A percentile compares a stretch with the other conserved stretches of the same genome.
Conservation (phyloP, 805 yeast genomes). For the Candida jianshihensis region DNA sequence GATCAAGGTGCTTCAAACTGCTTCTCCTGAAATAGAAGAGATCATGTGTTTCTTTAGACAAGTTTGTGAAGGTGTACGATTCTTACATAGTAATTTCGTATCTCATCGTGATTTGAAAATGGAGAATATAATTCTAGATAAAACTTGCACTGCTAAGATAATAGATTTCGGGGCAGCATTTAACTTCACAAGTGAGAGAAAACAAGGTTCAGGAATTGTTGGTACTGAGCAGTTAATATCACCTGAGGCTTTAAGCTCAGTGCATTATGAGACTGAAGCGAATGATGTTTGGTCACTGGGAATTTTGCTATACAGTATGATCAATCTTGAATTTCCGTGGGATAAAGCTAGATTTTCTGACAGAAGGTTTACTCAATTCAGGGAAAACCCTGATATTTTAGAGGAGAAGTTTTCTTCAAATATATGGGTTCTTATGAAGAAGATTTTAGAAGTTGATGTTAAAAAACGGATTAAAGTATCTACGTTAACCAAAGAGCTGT, state of each 20-base stretch:
- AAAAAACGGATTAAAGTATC: constrained; percentile 7
- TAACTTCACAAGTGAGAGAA: constrained; percentile 45
- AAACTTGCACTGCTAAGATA: constrained; percentile 67
- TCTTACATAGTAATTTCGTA: constrained; percentile 67
- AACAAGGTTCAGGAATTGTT: constrained; percentile 71
- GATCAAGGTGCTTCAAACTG: constrained; percentile 82
- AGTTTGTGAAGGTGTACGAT: constrained; percentile 63
- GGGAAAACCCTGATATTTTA: not conserved
- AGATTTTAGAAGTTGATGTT: constrained; percentile 5
- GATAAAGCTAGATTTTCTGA: constrained; percentile 32
- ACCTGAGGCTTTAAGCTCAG: constrained; percentile 71
- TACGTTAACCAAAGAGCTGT: constrained; percentile 1
- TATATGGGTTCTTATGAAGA: not conserved
- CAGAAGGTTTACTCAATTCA: constrained; percentile 13
- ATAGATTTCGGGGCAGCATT: constrained; percentile 93
- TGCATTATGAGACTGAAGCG: constrained; percentile 67
- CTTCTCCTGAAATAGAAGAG: constrained; percentile 58
- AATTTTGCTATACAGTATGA: constrained; percentile 72
- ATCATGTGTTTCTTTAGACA: constrained; percentile 76
- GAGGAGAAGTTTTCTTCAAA: constrained; percentile 5
- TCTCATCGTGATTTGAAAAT: constrained; percentile 90
- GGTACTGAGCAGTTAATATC: constrained; percentile 93
- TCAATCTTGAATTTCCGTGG: constrained; percentile 48
- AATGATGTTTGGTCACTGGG: constrained; percentile 92
- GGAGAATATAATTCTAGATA: constrained; percentile 81